phyloP scores from a whole-genome alignment of 177 flowering plant genomes.

The Telopea speciosissima region DNA sequence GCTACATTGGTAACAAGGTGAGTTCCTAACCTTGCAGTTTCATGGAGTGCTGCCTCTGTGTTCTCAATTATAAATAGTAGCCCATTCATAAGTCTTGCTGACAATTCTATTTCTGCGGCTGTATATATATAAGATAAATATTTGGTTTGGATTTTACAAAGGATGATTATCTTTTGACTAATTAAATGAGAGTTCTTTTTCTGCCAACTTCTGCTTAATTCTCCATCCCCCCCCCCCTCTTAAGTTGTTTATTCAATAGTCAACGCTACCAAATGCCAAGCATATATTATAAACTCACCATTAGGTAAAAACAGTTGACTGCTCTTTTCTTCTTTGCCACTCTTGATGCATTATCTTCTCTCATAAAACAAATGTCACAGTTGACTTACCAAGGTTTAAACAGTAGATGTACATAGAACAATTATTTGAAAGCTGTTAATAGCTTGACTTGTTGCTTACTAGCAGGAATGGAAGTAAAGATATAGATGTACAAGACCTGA shows the following conservation, averaged over 20 bases:
- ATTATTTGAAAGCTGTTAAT: too few relatives aligned
- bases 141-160: not conserved
- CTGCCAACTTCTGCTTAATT: not conserved
- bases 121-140: too few relatives aligned
- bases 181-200: too few relatives aligned
- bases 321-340: not conserved
- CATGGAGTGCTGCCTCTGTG: not conserved
- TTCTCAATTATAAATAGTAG: not conserved
- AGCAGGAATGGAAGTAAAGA: not conserved
- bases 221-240: too few relatives aligned
- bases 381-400: not conserved
- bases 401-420: not conserved
- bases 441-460: not conserved
- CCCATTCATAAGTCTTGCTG: not conserved
- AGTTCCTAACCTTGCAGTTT: conserved; percentile 12
- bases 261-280: too few relatives aligned
- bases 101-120: not conserved
- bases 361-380: not conserved
- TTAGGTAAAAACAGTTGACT: not conserved
- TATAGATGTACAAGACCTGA: not conserved
- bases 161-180: too few relatives aligned
- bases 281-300: too few relatives aligned
- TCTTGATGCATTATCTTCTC: not conserved
- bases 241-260: too few relatives aligned
- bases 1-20: conserved; percentile 98